Evolutionary conservation across 805 yeast genomes (phyloP), one percentile per base, ranked within the genome.

Genomic region (Spencermartinsiella europaea): DNA sequence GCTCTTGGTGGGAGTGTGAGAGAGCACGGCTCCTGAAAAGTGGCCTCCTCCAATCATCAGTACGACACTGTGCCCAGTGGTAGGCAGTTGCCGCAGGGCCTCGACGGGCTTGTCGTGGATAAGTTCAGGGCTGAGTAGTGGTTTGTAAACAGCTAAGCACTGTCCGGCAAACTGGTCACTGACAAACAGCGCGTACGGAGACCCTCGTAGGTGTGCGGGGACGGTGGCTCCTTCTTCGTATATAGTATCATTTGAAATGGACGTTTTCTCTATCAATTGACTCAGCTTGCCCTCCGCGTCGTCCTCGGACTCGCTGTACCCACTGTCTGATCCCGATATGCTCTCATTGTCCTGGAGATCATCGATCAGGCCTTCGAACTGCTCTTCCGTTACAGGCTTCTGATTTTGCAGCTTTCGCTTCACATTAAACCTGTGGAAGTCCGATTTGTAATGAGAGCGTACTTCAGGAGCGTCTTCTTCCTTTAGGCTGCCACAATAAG

Each of bases 21-120:
- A 79, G 5, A 93, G 73, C 37, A 93, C 84, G 0, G 96, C 96
- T 16, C 93, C 99, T 0, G 98, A 96, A 70, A 93, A 93, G 67
- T 93, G 97, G 36, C 99, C 99, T 38, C 98, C 97, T 14, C 97
- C 97, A 44, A 93, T 77, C 96, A 93, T 87, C 55, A 93, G 77
- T 10, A 93, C 64, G 0, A 95, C 95, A 3, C 95, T 85, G 50
- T 55, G 34, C 54, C 63, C 52, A 8, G 47, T 39, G 12, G 33
- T 45, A 57, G 70, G 74, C 74, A 74, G 25, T 55, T 22, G 40
- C 22, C 59, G 56, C n/a, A 86, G 54, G 0, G 74, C 60, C n/a
- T 65, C 66, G 4, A 77, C 52, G 0, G 95, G 93, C 2, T 67
- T 63, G 1, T 66, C 57, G 0, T 75, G 60, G 2, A 60, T 39